Percentiles rank a stretch among this genome's conserved stretches.
Conservation (phyloP, 257 asterid genomes). For the Capsicum baccatum region DNA sequence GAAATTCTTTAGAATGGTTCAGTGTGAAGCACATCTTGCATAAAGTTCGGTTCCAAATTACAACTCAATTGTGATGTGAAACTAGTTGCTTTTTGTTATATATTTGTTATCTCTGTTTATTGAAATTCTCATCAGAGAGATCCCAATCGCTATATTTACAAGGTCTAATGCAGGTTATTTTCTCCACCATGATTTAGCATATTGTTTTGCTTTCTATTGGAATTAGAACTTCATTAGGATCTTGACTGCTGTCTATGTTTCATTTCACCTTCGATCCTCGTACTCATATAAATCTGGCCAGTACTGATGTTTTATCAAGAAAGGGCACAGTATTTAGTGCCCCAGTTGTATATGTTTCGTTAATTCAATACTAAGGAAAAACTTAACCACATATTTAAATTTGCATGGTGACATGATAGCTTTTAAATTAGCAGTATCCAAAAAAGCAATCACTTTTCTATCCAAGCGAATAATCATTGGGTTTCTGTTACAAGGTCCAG, state of each 20-base stretch:
- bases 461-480: conserved; percentile 8
- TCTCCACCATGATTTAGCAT: conserved; percentile 1
- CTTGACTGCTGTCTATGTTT: background rate
- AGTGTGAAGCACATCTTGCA: conserved; percentile 3
- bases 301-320: conserved; percentile 12
- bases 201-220: background rate
- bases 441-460: background rate
- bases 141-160: background rate
- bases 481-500: background rate
- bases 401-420: background rate
- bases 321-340: background rate
- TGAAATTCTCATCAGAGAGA: background rate
- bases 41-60: background rate
- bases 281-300: conserved; percentile 16
- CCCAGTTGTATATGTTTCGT: background rate
- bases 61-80: background rate
- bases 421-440: background rate
- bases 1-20: conserved; percentile 1
- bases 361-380: background rate
- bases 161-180: background rate
- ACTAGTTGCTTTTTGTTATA: background rate
- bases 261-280: conserved; percentile 16
- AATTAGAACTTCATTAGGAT: background rate
- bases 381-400: background rate
- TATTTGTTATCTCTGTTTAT: background rate